Evolutionary conservation across 306 rosid species (phyloP).

Genomic region (Ochetophila trinervis): DNA sequence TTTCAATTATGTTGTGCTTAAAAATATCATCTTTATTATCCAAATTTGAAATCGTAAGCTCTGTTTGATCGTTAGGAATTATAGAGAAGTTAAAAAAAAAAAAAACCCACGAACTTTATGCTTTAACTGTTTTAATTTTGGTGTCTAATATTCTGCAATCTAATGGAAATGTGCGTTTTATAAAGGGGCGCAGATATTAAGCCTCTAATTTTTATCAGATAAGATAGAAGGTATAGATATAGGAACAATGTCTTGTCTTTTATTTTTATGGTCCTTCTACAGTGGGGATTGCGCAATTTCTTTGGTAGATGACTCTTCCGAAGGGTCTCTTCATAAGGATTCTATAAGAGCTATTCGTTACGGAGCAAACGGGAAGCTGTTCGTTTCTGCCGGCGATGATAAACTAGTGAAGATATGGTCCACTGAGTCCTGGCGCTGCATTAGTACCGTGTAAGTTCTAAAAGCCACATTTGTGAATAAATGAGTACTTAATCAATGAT

Average conservation of each 20-base stretch:
- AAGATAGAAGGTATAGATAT: neutral
- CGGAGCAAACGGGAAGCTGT: slow-evolving; percentile 61
- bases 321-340: slow-evolving; percentile 49
- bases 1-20: no score
- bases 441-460: slow-evolving; percentile 61
- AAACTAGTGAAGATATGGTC: slow-evolving; percentile 86
- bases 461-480: no score
- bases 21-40: neutral
- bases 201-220: neutral
- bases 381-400: slow-evolving; percentile 91
- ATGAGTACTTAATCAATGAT: neutral
- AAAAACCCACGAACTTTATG: neutral
- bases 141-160: no score
- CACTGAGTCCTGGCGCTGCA: slow-evolving; percentile 67
- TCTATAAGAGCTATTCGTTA: slow-evolving; percentile 75
- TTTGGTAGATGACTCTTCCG: slow-evolving; percentile 52
- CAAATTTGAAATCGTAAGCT: slow-evolving; percentile 1
- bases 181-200: no score
- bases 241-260: neutral
- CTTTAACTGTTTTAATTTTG: neutral
- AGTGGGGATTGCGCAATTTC: slow-evolving; percentile 56
- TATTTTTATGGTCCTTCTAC: slow-evolving; percentile 9
- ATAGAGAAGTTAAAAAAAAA: neutral
- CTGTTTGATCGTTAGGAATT: neutral
- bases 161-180: no score